Percentiles rank a stretch among this genome's conserved stretches.
These are phyloP conservation scores for Ehretia macrophylla DNA, from an alignment of 257 asterid genomes.

Conservation along the genomic window DNA sequence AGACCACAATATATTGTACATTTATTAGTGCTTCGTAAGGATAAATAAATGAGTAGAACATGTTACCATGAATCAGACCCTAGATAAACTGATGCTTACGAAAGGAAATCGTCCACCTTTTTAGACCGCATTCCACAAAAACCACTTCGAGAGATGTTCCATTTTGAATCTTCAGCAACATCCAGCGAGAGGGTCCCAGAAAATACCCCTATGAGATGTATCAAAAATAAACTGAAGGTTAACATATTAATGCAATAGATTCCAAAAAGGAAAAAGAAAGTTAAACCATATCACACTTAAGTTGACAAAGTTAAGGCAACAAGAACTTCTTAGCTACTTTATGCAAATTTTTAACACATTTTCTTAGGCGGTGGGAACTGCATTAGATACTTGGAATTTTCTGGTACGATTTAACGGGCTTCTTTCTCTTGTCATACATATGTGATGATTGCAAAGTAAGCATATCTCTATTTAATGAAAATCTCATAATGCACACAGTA, in stretches of 20 bases:
- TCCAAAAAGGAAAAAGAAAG: slow-evolving; percentile 1
- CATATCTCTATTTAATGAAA: background rate
- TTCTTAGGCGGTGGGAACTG: background rate
- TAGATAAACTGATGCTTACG: background rate
- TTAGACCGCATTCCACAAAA: slow-evolving; percentile 96
- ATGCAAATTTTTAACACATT: background rate
- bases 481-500: too few species aligned
- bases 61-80: too few species aligned
- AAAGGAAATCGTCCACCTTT: slow-evolving; percentile 42
- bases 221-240: slow-evolving; percentile 1
- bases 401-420: too few species aligned
- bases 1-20: too few species aligned
- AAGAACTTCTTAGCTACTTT: too few species aligned
- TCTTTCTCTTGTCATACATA: too few species aligned
- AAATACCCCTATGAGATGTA: slow-evolving; percentile 57
- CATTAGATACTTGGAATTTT: background rate
- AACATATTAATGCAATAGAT: slow-evolving; percentile 6
- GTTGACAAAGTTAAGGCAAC: background rate
- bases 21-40: too few species aligned
- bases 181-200: slow-evolving; percentile 91
- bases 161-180: slow-evolving; percentile 58
- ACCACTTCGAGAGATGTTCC: slow-evolving; percentile 93
- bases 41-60: too few species aligned
- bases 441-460: background rate
- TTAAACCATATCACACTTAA: too few species aligned